These are phyloP conservation scores for Arthromyces matolae DNA, from an alignment of 768 basidiomycete genomes.

Conservation along the genomic window DNA sequence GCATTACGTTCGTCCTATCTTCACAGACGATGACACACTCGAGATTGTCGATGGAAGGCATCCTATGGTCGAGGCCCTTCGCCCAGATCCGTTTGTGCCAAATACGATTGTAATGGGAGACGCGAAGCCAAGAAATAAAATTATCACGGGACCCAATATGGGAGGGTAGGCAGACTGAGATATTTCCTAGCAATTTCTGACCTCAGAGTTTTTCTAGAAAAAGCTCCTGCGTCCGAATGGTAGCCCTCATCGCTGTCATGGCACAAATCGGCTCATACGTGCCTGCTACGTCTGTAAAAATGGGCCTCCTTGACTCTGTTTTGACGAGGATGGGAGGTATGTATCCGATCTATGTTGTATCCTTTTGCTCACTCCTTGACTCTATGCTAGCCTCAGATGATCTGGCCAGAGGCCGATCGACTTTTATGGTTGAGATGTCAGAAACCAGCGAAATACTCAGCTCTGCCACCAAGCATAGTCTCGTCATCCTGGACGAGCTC, in stretches of 20 bases:
- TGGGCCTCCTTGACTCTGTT: conserved; percentile 82
- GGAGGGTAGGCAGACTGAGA: conserved; percentile 46
- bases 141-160: conserved; percentile 87
- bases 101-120: conserved; percentile 71
- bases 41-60: conserved; percentile 85
- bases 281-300: conserved; percentile 68
- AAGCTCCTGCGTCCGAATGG: conserved; percentile 78
- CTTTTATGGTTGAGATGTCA: conserved; percentile 96
- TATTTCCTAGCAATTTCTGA: not conserved
- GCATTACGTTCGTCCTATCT: conserved; percentile 75
- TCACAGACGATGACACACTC: conserved; percentile 62
- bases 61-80: conserved; percentile 84
- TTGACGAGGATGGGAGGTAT: conserved; percentile 87
- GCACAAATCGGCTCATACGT: conserved; percentile 95
- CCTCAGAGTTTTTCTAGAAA: conserved; percentile 44
- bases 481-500: conserved; percentile 89
- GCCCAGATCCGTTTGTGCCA: conserved; percentile 80
- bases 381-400: conserved; percentile 73
- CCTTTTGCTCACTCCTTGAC: conserved; percentile 1
- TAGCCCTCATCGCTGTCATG: conserved; percentile 74
- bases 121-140: conserved; percentile 48
- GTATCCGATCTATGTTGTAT: conserved; percentile 16
- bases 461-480: conserved; percentile 65
- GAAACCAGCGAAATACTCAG: conserved; percentile 90
- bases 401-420: conserved; percentile 80